Percentiles rank a stretch among this genome's conserved stretches.
These are phyloP conservation scores for Hysterangium stoloniferum DNA, from an alignment of 768 basidiomycete species.

Conservation along the genomic window DNA sequence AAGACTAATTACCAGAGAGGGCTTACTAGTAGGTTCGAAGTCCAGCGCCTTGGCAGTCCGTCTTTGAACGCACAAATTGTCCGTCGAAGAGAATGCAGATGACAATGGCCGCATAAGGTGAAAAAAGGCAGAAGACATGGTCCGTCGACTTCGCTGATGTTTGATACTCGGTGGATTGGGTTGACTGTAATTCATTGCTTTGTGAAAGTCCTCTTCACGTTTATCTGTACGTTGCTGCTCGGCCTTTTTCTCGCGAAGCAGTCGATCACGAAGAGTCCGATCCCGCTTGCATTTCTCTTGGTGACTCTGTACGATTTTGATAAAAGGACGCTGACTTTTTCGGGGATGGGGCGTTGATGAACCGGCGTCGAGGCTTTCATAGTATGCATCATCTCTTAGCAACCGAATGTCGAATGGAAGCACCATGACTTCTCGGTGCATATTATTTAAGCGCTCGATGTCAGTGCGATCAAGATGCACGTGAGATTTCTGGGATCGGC, in stretches of 20 bases:
- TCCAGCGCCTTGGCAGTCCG: slow-evolving; percentile 69
- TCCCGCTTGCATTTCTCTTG: slow-evolving; percentile 81
- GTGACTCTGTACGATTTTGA: slow-evolving; percentile 52
- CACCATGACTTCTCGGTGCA: slow-evolving; percentile 58
- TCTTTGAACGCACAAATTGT: slow-evolving; percentile 36
- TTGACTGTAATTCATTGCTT: slow-evolving; percentile 55
- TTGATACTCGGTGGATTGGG: slow-evolving; percentile 45
- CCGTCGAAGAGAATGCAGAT: slow-evolving; percentile 65
- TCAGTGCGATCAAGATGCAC: slow-evolving; percentile 57
- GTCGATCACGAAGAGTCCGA: slow-evolving; percentile 54
- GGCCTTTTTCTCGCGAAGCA: slow-evolving; percentile 67
- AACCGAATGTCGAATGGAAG: slow-evolving; percentile 63
- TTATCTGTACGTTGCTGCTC: slow-evolving; percentile 69
- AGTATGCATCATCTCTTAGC: slow-evolving; percentile 68
- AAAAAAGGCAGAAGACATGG: slow-evolving; percentile 74
- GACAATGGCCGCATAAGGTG: slow-evolving; percentile 87
- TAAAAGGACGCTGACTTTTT: slow-evolving; percentile 58
- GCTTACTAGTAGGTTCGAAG: slow-evolving; percentile 65
- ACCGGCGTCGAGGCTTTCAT: slow-evolving; percentile 46
- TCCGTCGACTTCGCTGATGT: slow-evolving; percentile 81
- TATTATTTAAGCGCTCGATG: slow-evolving; percentile 66
- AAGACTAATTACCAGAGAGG: slow-evolving; percentile 65
- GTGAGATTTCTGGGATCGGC: slow-evolving; percentile 37
- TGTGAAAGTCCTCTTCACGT: slow-evolving; percentile 67
- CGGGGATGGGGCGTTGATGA: slow-evolving; percentile 36